These are phyloP conservation scores for Lasiodiplodia gonubiensis DNA, from an alignment of 2,329 filamentous ascomycete species.

Conservation along the genomic window DNA sequence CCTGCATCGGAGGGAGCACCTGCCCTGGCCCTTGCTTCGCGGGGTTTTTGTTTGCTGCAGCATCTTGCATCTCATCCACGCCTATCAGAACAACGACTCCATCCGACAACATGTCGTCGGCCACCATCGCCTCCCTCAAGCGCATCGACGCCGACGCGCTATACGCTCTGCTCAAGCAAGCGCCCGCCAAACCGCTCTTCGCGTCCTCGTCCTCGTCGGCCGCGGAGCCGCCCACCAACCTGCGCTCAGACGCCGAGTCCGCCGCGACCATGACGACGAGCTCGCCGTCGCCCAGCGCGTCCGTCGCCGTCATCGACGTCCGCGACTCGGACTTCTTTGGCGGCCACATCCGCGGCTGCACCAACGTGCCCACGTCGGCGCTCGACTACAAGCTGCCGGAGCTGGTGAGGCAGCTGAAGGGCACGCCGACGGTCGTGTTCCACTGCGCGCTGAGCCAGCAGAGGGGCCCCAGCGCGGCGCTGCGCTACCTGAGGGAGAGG, in stretches of 20 bases:
- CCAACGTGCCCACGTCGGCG: constrained; percentile 74
- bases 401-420: constrained; percentile 76
- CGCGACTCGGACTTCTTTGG: constrained; percentile 89
- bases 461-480: constrained; percentile 81
- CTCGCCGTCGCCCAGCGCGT: constrained; percentile 34
- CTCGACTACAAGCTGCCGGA: constrained; percentile 81
- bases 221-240: neutral
- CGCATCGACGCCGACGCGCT: constrained; percentile 74
- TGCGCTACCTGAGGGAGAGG: constrained; percentile 77
- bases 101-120: constrained; percentile 51
- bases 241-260: constrained; percentile 2
- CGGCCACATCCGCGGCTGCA: constrained; percentile 81
- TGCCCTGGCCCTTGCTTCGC: neutral
- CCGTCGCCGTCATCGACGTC: constrained; percentile 82
- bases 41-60: neutral
- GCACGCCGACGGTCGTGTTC: constrained; percentile 86
- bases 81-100: constrained; percentile 12
- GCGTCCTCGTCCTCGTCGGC: constrained; percentile 37
- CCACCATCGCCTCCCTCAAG: constrained; percentile 67
- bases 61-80: constrained; percentile 33
- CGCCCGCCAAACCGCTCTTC: constrained; percentile 34
- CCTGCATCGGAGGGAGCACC: constrained; percentile 2
- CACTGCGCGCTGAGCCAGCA: constrained; percentile 94
- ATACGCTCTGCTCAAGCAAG: constrained; percentile 60
- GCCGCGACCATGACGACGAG: neutral